Evolutionary conservation across 371 early-diverging fungal genomes (phyloP), one percentile per base, ranked within the genome.

Genomic region (Polyrhizophydium stewartii): DNA sequence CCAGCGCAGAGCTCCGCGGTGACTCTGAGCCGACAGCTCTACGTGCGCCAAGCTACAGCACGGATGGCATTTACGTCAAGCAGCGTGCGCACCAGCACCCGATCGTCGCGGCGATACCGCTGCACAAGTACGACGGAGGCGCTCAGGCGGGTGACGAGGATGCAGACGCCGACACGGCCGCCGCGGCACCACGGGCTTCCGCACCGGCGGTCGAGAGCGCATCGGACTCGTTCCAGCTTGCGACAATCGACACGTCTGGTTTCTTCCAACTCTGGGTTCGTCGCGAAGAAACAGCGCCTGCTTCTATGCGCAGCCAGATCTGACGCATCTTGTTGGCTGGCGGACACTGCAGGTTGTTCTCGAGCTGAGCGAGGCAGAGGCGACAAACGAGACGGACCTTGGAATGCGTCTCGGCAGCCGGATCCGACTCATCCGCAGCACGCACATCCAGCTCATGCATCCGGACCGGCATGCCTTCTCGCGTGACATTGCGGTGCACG

Each of bases 261-360:
- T 28, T 27, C 12, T 27, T 74, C 12, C 70, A 71, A 24, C n/a
- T 66, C 28, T 78, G 78, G 78, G 74, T 74, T 32, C 27, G 68
- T 59, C 17, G 32, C 49, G n/a, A 53, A 31, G n/a, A 25, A 50
- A 16, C 24, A 50, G 51, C 10, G 51, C 25, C 24, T 12, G 9
- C 12, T 50, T 24, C n/a, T 31, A 12, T 9, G 25, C 10, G 31
- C 12, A 50, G 5, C 7, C 21, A 53, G 30, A 53, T 25, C 3
- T 25, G 21, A 25, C 3, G 30, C 13, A 2, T 3, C 30, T 53
- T 16, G n/a, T 16, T 53, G 32, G 19, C 19, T 6, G 5, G 19
- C 19, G n/a, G 19, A n/a, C n/a, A 19, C n/a, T 45, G 45, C 2
- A 67, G 68, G 45, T 59, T 1, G 65, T 64, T 30, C 13, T 69